Evolutionary conservation across 306 rosid genomes (phyloP).

Genomic region (Oemleria cerasiformis): DNA sequence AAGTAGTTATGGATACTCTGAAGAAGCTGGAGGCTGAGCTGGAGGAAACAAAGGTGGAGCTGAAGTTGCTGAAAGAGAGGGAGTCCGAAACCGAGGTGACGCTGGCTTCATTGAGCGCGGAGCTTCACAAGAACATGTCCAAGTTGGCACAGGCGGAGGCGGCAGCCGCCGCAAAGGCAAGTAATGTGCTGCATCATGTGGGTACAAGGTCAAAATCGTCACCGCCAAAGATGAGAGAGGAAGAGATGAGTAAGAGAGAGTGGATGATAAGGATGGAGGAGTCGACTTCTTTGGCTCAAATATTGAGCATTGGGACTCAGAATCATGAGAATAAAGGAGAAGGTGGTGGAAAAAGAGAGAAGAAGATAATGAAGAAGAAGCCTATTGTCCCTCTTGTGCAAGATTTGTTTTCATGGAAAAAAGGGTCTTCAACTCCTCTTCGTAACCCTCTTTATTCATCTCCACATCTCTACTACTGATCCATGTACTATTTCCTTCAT

Average conservation of each 20-base stretch:
- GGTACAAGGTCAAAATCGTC: background rate
- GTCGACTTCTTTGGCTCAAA: constrained; percentile 46
- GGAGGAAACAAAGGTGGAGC: constrained; percentile 66
- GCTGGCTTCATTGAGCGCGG: constrained; percentile 67
- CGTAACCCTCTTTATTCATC: constrained; percentile 48
- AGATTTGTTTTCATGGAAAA: constrained; percentile 51
- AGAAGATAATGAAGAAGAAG: constrained; percentile 49
- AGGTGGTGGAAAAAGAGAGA: constrained; percentile 8
- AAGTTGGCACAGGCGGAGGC: constrained; percentile 74
- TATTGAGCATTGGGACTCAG: constrained; percentile 42
- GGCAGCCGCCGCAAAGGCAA: constrained; percentile 42
- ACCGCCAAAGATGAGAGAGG: background rate
- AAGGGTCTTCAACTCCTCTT: constrained; percentile 29
- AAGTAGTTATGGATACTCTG: constrained; percentile 26
- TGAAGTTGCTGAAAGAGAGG: constrained; percentile 69
- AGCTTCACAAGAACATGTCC: constrained; percentile 88
- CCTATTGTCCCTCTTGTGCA: constrained; percentile 81
- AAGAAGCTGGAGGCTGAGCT: constrained; percentile 76
- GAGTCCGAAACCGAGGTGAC: constrained; percentile 78
- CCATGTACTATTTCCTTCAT: background rate
- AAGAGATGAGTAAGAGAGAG: constrained; percentile 32
- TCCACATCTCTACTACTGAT: constrained; percentile 29
- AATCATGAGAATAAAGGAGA: constrained; percentile 11
- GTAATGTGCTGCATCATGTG: background rate
- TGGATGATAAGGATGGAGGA: constrained; percentile 24